phyloP scores from a whole-genome alignment of 1,284 basidiomycete genomes.

The Filobasidium uniguttulatum region DNA sequence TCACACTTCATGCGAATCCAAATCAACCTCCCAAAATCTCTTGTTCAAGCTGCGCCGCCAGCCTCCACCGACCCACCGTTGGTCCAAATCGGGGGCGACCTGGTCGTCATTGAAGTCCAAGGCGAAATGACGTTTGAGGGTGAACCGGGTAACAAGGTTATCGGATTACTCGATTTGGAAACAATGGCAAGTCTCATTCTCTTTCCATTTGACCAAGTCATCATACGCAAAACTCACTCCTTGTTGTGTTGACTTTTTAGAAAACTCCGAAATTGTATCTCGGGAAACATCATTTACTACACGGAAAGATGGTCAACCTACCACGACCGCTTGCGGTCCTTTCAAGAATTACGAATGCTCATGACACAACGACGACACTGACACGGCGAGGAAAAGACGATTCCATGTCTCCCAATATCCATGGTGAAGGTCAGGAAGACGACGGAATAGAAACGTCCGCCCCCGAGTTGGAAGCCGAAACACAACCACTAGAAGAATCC shows the following conservation, averaged over 20 bases:
- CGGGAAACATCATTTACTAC: constrained; percentile 67
- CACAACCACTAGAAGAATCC: background rate
- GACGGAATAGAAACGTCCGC: background rate
- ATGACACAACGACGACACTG: constrained; percentile 9
- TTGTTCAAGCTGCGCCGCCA: constrained; percentile 14
- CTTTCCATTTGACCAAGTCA: no score
- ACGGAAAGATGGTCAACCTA: constrained; percentile 65
- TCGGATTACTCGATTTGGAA: constrained; percentile 34
- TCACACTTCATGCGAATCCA: constrained; percentile 38
- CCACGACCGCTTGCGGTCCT: constrained; percentile 61
- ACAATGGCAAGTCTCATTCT: constrained; percentile 25
- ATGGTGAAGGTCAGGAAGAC: background rate
- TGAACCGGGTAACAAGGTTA: constrained; percentile 25
- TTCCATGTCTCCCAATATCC: no score
- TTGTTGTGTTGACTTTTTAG: constrained; percentile 33
- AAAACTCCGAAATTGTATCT: constrained; percentile 65
- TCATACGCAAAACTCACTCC: no score
- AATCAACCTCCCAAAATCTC: constrained; percentile 28
- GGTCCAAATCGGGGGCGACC: constrained; percentile 25
- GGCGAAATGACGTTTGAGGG: constrained; percentile 43
- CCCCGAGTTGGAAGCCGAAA: constrained; percentile 11
- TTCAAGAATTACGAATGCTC: constrained; percentile 19
- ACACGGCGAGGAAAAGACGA: no score
- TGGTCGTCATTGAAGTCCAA: constrained; percentile 31
- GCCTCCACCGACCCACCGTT: constrained; percentile 21